Evolutionary conservation across 192 early-diverging fungal species (phyloP).

Genomic region (Podila epicladia): DNA sequence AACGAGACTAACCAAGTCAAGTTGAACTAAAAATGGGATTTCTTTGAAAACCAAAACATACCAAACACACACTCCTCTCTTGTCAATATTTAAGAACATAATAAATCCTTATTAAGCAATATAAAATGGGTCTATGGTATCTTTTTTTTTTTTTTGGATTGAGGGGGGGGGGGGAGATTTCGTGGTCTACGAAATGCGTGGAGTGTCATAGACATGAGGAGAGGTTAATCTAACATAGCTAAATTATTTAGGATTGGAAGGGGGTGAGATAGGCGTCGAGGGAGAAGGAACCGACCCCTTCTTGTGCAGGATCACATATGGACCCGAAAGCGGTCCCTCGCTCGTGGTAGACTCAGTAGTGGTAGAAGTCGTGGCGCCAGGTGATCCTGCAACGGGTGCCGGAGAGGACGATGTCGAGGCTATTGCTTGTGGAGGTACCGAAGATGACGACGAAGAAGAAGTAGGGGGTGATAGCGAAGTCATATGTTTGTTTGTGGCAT

Average conservation of each 20-base stretch:
- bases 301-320: conserved; percentile 32
- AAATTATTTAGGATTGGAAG: too few species aligned
- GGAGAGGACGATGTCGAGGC: background rate
- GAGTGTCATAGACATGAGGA: too few species aligned
- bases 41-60: background rate
- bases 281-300: conserved; percentile 8
- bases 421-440: too few species aligned
- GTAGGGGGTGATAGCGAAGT: background rate
- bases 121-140: too few species aligned
- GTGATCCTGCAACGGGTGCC: background rate
- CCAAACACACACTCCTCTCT: background rate
- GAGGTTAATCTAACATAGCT: too few species aligned
- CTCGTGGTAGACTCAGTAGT: background rate
- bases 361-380: background rate
- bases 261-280: too few species aligned
- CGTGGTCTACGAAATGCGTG: too few species aligned
- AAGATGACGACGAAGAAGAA: background rate
- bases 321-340: conserved; percentile 14
- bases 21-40: conserved; percentile 2
- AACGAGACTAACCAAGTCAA: conserved; percentile 24
- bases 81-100: too few species aligned
- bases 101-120: too few species aligned
- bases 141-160: too few species aligned
- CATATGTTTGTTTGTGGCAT: too few species aligned
- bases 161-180: too few species aligned